A percentile compares a stretch with the other conserved stretches of the same genome.
These are phyloP conservation scores for Penicillium silybi DNA, from an alignment of 495 filamentous ascomycete species.

Conservation along the genomic window DNA sequence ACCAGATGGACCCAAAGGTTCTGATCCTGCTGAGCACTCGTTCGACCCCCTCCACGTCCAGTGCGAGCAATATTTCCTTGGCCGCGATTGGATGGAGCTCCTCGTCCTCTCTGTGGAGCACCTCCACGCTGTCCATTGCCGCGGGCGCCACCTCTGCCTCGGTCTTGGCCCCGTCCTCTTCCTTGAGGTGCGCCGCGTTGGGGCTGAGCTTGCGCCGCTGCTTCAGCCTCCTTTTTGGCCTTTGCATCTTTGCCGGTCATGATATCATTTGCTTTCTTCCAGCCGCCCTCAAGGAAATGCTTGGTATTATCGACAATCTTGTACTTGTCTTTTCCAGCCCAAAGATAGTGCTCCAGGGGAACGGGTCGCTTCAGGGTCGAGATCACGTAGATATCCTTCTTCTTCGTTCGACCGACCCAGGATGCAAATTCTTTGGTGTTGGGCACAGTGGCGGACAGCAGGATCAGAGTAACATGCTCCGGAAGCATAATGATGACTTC, in stretches of 20 bases:
- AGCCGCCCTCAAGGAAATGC: slow-evolving; percentile 81
- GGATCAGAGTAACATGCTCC: slow-evolving; percentile 90
- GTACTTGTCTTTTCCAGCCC: slow-evolving; percentile 85
- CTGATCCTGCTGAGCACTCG: slow-evolving; percentile 85
- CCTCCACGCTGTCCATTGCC: slow-evolving; percentile 40
- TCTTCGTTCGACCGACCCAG: slow-evolving; percentile 97
- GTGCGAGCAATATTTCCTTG: slow-evolving; percentile 84
- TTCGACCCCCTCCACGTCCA: slow-evolving; percentile 77
- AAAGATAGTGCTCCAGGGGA: slow-evolving; percentile 92
- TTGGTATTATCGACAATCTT: slow-evolving; percentile 95
- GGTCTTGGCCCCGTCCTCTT: slow-evolving; percentile 39
- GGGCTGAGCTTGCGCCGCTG: slow-evolving; percentile 41
- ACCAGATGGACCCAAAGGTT: slow-evolving; percentile 97
- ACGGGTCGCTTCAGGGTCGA: slow-evolving; percentile 94
- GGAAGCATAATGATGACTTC: slow-evolving; percentile 99
- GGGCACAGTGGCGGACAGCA: slow-evolving; percentile 93
- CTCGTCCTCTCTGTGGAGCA: slow-evolving; percentile 53
- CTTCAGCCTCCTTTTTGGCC: slow-evolving; percentile 47
- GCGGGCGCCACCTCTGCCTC: slow-evolving; percentile 27
- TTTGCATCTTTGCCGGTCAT: slow-evolving; percentile 76
- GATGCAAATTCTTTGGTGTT: slow-evolving; percentile 98
- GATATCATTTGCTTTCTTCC: slow-evolving; percentile 88
- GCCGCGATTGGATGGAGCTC: slow-evolving; percentile 53
- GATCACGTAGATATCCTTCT: slow-evolving; percentile 98
- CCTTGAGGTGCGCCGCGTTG: slow-evolving; percentile 52